Evolutionary conservation across 139 green algal species (phyloP), one percentile per base, ranked within the genome.

Genomic region (Chlorella sp.): DNA sequence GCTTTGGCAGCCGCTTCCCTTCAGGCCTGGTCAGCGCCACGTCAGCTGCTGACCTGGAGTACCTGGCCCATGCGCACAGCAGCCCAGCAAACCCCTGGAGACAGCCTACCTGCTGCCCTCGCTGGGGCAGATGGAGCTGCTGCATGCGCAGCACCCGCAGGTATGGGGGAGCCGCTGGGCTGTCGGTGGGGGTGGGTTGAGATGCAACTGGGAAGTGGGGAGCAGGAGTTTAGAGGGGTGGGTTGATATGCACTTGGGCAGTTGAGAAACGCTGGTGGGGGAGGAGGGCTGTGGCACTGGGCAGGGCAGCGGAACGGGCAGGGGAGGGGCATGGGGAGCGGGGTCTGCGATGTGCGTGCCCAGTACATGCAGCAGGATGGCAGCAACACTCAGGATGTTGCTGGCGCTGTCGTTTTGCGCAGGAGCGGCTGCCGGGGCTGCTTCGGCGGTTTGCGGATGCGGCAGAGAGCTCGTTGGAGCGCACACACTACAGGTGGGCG

Each of bases 111-210:
- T 90, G 42, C 34, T 90, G 15, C 95, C 95, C 28, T 71, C 90
- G 28, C 95, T 93, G 73, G 91, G 95, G 30, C 93, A 95, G 84
- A 40, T 96, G 57, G 91, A 93, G 91, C 69, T 92, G 61, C 91
- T 96, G 86, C 92, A 91, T 30, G 89, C 86, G n/a, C 86, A 91
- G 89, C n/a, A 86, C 26, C 80, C 85, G 3, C 32, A 69, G 77
- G 40, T 90, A n/a, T n/a, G 81, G 11, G 68, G 28, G 26, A 66
- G 4, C 0, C 48, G 32, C 30, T 30, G 42, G 24, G 39, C 12
- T 81, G 39, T n/a, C n/a, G 48, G 5, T 9, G 7, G 48, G 48
- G 48, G 48, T 57, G 48, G 48, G 48, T 5, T 57, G 48, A n/a
- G 48, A 57, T 5, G 48, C 48, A 9, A 9, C 5, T 5, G 48